Base-by-base conservation (phyloP, 78 protist species). In the Cavenderia fasciculata region DNA sequence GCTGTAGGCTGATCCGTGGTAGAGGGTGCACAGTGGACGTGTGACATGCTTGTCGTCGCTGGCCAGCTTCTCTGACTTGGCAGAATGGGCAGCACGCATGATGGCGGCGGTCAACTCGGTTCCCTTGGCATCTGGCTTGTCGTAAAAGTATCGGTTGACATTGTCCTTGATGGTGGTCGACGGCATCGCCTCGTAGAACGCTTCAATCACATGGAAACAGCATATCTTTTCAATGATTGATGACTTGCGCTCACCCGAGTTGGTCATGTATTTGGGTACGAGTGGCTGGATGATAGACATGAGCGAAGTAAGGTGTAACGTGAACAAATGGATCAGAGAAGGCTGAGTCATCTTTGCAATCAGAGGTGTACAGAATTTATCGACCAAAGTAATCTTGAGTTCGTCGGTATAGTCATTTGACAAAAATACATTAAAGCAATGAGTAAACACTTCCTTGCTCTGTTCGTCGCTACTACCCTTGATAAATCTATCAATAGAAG, bases 1-100 rank as follows among this genome's bases (percentile, higher is more conserved):
- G 18, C 85, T 57, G 59, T 38, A 94, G n/a, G 96, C 94, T 12
- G 93, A 62, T 19, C 94, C 69, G 49, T 85, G 94, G 29, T 82
- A 88, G 8, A 6, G 12, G 0, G 82, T 59, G 51, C 74, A 68
- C 2, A 82, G 54, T 2, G 41, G 34, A 21, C 78, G 47, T 1
- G 90, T 82, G 3, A 82, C 90, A 56, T 47, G 61, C n/a, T 74
- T 61, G 34, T 77, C 92, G 34, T 77, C 89, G 19, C 27, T 36
- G 5, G 92, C 62, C 7, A 59, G 4, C 57, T 59, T 79, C 57
- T 87, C 94, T 25, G 90, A 63, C 54, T 74, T 77, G 18, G 94
- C 94, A 40, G 31, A 40, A 43, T 94, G 86, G 0, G 94, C 96
- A 11, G 87, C 85, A 23, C 75, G 63, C 93, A 89, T 88, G 23